phyloP scores from a whole-genome alignment of 768 basidiomycete species.

The Lactarius hengduanensis region DNA sequence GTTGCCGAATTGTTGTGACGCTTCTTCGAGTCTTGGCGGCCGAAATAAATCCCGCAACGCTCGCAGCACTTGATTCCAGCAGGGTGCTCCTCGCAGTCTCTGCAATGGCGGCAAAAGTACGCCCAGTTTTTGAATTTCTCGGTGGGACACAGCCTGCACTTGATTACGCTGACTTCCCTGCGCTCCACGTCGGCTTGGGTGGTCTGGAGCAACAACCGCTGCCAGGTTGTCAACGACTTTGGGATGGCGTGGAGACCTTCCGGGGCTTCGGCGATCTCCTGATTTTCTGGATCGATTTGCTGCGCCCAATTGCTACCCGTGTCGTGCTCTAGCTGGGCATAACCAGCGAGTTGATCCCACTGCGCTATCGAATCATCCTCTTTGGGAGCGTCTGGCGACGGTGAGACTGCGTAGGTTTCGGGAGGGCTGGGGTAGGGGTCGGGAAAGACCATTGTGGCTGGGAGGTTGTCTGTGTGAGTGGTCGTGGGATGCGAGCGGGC shows the following conservation, averaged over 20 bases:
- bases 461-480: neutral
- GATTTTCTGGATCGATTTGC: neutral
- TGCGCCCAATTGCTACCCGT: neutral
- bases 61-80: neutral
- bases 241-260: neutral
- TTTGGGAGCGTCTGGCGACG: neutral
- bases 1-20: neutral
- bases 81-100: neutral
- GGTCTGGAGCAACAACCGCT: neutral
- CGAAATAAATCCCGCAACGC: neutral
- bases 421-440: neutral
- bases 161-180: neutral
- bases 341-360: too few relatives aligned
- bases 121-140: neutral
- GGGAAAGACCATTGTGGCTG: slow-evolving; percentile 1
- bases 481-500: neutral
- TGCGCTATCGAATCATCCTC: neutral
- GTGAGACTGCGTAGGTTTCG: neutral
- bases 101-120: neutral
- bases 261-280: neutral
- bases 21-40: neutral
- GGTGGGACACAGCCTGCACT: slow-evolving; percentile 3
- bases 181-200: neutral
- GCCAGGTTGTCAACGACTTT: neutral
- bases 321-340: neutral